Evolutionary conservation across 2,329 filamentous ascomycete species (phyloP), one percentile per base, ranked within the genome.

Genomic region (Hypocrella siamensis): DNA sequence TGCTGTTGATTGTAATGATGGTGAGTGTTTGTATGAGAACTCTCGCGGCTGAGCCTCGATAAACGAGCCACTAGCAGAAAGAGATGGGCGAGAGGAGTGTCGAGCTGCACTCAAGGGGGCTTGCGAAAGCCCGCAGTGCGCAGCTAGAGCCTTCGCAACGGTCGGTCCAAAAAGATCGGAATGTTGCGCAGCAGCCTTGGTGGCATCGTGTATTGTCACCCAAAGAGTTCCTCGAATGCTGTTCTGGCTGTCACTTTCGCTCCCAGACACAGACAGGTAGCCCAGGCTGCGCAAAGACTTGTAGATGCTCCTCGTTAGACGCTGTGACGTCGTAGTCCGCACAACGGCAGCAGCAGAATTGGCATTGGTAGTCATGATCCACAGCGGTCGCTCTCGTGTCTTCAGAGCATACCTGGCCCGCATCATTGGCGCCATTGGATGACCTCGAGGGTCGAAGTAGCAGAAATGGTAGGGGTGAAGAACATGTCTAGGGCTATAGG

Each of bases 391-490:
- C 16, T 48, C 38, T 8, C 31, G 31, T 4, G 40, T 15, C 34
- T 45, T 51, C 3, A 34, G 37, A n/a, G 41, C 43, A 34, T 52
- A 53, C 17, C 43, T 39, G 19, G 33, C 30, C 30, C 46, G 45
- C n/a, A 46, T 37, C 19, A 38, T 28, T 2, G 45, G 38, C 4
- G 39, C 35, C 16, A 55, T 35, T 1, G 56, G 47, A 30, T 59
- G 51, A 5, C 48, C 51, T 8, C 43, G 42, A 2, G 49, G 45
- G 5, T 46, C 45, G 15, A 60, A 44, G 34, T 45, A 54, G 5
- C 40, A 40, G 11, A 53, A 38, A 32, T 58, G 45, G 34, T 47
- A 46, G 4, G 49, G 47, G 19, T 51, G 43, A 29, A 59, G 38
- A 33, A 52, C 39, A 37, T 59, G 48, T 7, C 35, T 31, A 8